Evolutionary conservation across 768 basidiomycete genomes (phyloP).

Genomic region (Suillus brevipes): DNA sequence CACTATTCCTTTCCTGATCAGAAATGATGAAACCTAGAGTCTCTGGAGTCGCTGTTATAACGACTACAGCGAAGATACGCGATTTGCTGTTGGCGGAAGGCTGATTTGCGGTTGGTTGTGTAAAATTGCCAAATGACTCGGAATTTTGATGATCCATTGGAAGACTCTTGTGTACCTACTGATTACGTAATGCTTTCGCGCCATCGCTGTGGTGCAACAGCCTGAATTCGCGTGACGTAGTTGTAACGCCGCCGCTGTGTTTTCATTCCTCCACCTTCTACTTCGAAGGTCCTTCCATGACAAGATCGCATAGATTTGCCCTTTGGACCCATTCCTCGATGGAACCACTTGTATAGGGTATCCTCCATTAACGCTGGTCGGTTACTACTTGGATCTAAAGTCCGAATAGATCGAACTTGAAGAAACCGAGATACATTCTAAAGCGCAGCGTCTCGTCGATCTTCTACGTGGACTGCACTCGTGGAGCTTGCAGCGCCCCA

Average conservation of each 20-base stretch:
- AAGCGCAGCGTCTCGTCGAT: neutral
- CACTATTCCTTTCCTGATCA: slow-evolving; percentile 75
- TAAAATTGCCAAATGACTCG: slow-evolving; percentile 22
- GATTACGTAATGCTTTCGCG: slow-evolving; percentile 8
- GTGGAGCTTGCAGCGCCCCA: neutral
- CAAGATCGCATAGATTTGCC: neutral
- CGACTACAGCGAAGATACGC: slow-evolving; percentile 23
- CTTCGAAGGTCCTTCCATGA: neutral
- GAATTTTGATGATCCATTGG: slow-evolving; percentile 19
- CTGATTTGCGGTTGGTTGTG: slow-evolving; percentile 20
- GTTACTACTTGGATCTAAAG: neutral
- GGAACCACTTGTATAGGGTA: neutral
- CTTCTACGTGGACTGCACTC: neutral
- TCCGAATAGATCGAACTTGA: neutral
- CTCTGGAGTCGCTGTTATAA: slow-evolving; percentile 42
- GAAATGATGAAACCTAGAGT: slow-evolving; percentile 56
- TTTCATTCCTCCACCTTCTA: neutral
- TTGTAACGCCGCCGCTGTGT: neutral
- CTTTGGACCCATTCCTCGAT: neutral
- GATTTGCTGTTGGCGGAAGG: slow-evolving; percentile 8
- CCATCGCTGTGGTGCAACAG: neutral
- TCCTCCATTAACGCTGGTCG: neutral
- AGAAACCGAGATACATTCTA: neutral
- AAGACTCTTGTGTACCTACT: neutral
- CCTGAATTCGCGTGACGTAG: neutral